Conservation (phyloP, 2,329 filamentous ascomycete genomes). For the Tolypocladium ovalisporum region DNA sequence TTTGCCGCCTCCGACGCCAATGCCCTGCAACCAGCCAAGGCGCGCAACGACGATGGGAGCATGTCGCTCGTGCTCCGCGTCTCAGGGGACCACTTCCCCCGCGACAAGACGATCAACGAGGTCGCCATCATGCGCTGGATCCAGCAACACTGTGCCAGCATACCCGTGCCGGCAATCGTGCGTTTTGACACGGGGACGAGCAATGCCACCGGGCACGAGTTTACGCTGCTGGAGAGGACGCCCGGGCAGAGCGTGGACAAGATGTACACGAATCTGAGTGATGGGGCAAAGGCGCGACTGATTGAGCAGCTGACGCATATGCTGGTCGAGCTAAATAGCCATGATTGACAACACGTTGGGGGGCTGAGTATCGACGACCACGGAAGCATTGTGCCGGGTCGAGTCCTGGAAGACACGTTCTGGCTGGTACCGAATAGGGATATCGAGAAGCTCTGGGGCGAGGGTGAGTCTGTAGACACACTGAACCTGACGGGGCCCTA, state of each 20-base stretch:
- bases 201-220: constrained; percentile 21
- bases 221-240: constrained; percentile 17
- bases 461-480: constrained; percentile 8
- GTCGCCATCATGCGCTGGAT: constrained; percentile 23
- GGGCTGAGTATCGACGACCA: constrained; percentile 12
- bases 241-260: constrained; percentile 15
- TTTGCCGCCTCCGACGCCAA: constrained; percentile 2
- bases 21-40: neutral
- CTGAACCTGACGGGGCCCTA: constrained; percentile 18
- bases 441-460: constrained; percentile 15
- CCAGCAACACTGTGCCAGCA: constrained; percentile 12
- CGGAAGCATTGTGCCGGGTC: constrained; percentile 10
- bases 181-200: constrained; percentile 12
- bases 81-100: constrained; percentile 21
- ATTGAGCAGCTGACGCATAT: constrained; percentile 17
- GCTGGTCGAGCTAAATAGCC: constrained; percentile 17
- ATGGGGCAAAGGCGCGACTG: constrained; percentile 9
- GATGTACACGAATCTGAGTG: constrained; percentile 14
- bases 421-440: constrained; percentile 23
- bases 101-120: constrained; percentile 25
- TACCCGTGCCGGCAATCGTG: constrained; percentile 22
- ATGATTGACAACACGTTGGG: constrained; percentile 14
- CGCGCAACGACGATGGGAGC: constrained; percentile 1
- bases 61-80: constrained; percentile 19
- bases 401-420: constrained; percentile 22